Percentiles rank a stretch among this genome's conserved stretches.
phyloP scores from a whole-genome alignment of 331 rosid genomes.

The Malus hybrid region DNA sequence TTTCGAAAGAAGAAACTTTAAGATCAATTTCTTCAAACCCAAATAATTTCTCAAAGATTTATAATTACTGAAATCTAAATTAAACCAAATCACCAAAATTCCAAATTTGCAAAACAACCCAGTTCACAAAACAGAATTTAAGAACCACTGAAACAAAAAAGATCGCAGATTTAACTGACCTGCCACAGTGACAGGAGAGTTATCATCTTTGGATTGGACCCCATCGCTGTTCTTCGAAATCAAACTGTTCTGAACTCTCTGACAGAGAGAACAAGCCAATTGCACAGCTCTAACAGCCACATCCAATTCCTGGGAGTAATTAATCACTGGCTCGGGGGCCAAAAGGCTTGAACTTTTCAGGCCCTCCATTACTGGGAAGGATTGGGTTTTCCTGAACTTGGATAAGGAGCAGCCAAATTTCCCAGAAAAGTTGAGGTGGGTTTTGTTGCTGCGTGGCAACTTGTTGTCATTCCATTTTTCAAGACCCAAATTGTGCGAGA shows the following conservation, averaged over 20 bases:
- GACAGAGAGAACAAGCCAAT: slow-evolving; percentile 83
- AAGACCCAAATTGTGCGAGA: slow-evolving; percentile 39
- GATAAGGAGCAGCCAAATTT: slow-evolving; percentile 34
- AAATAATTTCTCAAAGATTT: neutral
- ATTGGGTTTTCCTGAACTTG: slow-evolving; percentile 30
- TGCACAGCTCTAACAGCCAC: slow-evolving; percentile 88
- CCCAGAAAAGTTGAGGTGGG: slow-evolving; percentile 14
- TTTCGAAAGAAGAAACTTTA: neutral
- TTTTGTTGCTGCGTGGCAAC: slow-evolving; percentile 11
- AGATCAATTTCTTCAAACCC: neutral
- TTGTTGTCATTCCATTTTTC: slow-evolving; percentile 11
- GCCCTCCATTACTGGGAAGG: slow-evolving; percentile 51
- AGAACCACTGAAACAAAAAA: neutral
- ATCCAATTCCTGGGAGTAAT: slow-evolving; percentile 53
- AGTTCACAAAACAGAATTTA: neutral
- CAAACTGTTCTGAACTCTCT: slow-evolving; percentile 56
- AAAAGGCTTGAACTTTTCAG: slow-evolving; percentile 15
- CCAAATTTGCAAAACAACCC: neutral
- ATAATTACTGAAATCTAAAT: neutral
- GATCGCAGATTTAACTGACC: slow-evolving; percentile 28
- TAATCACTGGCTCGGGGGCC: slow-evolving; percentile 24
- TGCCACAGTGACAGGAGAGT: slow-evolving; percentile 85
- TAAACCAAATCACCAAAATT: neutral
- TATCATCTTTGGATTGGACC: slow-evolving; percentile 71
- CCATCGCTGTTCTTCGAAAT: slow-evolving; percentile 37